These are phyloP conservation scores for Globisporangium cylindrosporum DNA, from an alignment of 352 stramenopile species.

Conservation along the genomic window DNA sequence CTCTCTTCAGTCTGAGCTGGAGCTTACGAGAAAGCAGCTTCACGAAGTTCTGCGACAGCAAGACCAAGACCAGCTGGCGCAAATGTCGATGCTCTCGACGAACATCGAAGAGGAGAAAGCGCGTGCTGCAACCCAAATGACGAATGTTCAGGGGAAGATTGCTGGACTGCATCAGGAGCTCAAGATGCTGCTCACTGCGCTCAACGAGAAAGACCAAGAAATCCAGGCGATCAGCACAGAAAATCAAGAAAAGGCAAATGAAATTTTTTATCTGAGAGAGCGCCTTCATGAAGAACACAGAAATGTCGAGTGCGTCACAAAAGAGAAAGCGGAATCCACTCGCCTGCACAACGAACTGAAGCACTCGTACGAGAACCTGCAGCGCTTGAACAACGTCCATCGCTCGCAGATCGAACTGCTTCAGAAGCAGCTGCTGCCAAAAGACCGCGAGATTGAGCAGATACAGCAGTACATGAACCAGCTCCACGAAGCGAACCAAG, in stretches of 20 bases:
- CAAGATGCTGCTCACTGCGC: conserved; percentile 61
- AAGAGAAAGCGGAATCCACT: conserved; percentile 42
- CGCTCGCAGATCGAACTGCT: conserved; percentile 71
- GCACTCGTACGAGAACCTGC: conserved; percentile 43
- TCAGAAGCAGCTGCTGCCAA: conserved; percentile 65
- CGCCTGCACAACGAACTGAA: conserved; percentile 36
- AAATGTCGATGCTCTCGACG: conserved; percentile 46
- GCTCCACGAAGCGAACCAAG: conserved; percentile 60
- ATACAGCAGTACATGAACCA: conserved; percentile 63
- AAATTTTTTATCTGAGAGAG: conserved; percentile 34
- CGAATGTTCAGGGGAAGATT: conserved; percentile 44
- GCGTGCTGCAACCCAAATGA: conserved; percentile 33
- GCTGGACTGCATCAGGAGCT: conserved; percentile 61
- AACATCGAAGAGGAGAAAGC: conserved; percentile 48
- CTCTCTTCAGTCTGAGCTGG: conserved; percentile 34
- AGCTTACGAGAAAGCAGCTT: conserved; percentile 36
- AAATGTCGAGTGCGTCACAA: conserved; percentile 23
- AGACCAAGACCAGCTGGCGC: conserved; percentile 63
- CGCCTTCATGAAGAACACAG: conserved; percentile 36
- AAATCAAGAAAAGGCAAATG: conserved; percentile 22
- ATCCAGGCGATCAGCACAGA: conserved; percentile 32
- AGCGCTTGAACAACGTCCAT: conserved; percentile 68
- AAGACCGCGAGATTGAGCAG: conserved; percentile 57
- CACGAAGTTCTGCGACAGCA: conserved; percentile 51
- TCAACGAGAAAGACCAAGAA: conserved; percentile 62